phyloP scores from a whole-genome alignment of 768 basidiomycete species.

The Lactifluus pinguis region DNA sequence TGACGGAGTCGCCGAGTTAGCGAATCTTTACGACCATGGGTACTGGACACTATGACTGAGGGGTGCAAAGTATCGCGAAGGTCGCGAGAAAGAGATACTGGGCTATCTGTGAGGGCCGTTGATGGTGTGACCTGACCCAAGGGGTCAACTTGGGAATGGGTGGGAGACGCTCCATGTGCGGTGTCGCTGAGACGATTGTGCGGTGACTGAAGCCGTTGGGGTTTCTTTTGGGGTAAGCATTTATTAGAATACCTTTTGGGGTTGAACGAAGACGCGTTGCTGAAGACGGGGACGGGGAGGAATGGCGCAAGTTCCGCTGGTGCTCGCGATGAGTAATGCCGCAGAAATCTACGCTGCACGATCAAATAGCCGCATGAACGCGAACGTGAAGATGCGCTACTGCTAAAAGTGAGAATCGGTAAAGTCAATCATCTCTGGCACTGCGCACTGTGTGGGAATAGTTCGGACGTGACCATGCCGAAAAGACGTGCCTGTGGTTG shows the following conservation, averaged over 20 bases:
- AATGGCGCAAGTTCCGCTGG: background rate
- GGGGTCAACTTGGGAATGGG: background rate
- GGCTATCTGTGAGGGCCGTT: background rate
- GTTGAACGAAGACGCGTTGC: background rate
- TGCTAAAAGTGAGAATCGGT: background rate
- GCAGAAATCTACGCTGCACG: background rate
- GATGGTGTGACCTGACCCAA: background rate
- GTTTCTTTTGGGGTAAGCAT: background rate
- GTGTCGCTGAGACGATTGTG: background rate
- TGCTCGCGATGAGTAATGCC: constrained; percentile 4
- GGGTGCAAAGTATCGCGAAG: background rate
- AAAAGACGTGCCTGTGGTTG: background rate
- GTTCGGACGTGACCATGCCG: background rate
- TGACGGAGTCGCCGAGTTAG: background rate
- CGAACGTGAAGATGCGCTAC: background rate
- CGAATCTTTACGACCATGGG: background rate
- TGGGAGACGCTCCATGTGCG: background rate
- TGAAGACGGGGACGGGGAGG: constrained; percentile 6
- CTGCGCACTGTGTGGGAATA: background rate
- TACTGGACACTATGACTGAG: background rate
- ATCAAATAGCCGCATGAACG: background rate
- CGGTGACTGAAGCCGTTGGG: background rate
- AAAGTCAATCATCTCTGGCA: background rate
- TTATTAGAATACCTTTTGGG: background rate
- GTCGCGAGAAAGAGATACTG: background rate